These are phyloP conservation scores for Pachyrhizus erosus DNA, from an alignment of 306 rosid species.

Conservation along the genomic window DNA sequence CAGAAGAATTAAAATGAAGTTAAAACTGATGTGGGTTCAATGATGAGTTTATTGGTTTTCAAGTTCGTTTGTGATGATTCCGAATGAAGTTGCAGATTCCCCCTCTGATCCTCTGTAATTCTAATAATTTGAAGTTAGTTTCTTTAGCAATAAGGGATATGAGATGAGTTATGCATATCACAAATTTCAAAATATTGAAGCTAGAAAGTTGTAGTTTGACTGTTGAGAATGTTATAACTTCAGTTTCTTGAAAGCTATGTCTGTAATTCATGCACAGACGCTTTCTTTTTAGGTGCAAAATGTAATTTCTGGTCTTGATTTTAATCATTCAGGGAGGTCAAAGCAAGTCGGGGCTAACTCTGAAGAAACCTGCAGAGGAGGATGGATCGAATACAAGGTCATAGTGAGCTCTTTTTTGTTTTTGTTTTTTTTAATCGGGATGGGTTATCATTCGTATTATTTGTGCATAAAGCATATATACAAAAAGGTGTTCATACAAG, in stretches of 20 bases:
- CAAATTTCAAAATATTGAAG: neutral
- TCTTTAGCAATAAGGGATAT: neutral
- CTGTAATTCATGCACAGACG: conserved; percentile 4
- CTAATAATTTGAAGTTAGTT: neutral
- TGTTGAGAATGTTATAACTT: conserved; percentile 33
- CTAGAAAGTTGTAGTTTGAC: neutral
- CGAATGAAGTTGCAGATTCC: too few relatives aligned
- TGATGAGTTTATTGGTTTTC: too few relatives aligned
- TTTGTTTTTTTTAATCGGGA: conserved; percentile 43
- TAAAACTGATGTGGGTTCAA: too few relatives aligned
- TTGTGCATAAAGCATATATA: neutral
- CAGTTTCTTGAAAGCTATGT: conserved; percentile 21
- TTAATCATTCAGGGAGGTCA: conserved; percentile 66
- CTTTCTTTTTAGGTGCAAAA: neutral
- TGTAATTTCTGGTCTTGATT: conserved; percentile 3
- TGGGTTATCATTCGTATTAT: neutral
- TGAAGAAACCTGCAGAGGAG: conserved; percentile 60
- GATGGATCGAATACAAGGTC: conserved; percentile 46
- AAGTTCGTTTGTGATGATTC: too few relatives aligned
- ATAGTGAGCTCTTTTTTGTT: conserved; percentile 44
- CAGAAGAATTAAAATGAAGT: too few relatives aligned
- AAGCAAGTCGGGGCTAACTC: conserved; percentile 57
- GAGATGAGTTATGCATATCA: neutral
- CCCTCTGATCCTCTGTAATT: too few relatives aligned
- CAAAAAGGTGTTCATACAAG: neutral